Base-by-base conservation (phyloP, 2,329 filamentous ascomycete species). In the Tolypocladium tundrense region DNA sequence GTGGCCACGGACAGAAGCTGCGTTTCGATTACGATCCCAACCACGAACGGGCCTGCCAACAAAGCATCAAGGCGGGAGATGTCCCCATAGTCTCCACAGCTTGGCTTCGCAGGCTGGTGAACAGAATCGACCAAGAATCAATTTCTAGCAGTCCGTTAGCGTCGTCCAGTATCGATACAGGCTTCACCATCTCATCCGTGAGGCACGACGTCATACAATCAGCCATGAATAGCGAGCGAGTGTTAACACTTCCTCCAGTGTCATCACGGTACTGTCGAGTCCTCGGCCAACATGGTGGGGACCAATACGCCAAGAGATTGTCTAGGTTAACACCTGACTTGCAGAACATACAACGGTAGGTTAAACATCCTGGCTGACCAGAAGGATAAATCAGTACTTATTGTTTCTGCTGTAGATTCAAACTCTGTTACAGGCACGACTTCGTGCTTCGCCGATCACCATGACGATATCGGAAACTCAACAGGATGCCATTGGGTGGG, bases 21-120 rank as follows among this genome's bases (percentile, higher is more conserved):
- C 56, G 56, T 11, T 57, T 51, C 40, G 54, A 41, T 50, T 41
- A 51, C 43, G 51, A 39, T 9, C 40, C 50, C 40, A 39, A 27
- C 24, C 50, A 57, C 33, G 45, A 41, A 41, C 42, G 39, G 51
- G 56, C 56, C 14, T 57, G 56, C 41, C 56, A 57, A 14, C 56
- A 51, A 39, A 50, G 51, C 33, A 41, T 57, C 50, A 57, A 57
- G 56, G 56, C 56, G 51, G 48, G 50, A 37, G 50, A 42, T 57
- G 56, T 51, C 54, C 50, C 33, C 54, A 57, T 51, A 57, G 56
- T 14, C 56, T 51, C 13, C 56, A 33, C 56, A 16, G 50, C 54
- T 13, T 51, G 56, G 1, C 51, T 57, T 10, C 41, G 56, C 8
- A 35, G 56, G 41, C 56, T 51, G 8, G 52, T 45, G 8, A 57